Base-by-base conservation (phyloP, 495 filamentous ascomycete species). In the Chaetomium tenue region DNA sequence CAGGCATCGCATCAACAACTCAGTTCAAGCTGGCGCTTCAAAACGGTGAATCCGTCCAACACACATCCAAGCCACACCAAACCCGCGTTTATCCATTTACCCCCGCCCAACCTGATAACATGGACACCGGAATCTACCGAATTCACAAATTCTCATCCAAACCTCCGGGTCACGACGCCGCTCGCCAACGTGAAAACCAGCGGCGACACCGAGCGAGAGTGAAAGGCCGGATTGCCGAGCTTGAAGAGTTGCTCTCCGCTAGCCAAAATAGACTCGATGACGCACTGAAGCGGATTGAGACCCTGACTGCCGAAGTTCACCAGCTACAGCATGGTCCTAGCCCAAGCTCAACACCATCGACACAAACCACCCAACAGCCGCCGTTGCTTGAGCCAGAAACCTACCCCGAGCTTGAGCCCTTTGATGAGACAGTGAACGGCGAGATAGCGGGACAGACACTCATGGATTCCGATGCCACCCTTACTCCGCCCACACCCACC, bases 171-270 rank as follows among this genome's bases (percentile, higher is more conserved):
- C 61, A 68, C 25, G 64, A 74, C 16, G 71, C 71, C 12, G 71
- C 71, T 3, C 65, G 71, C 0, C 59, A 67, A 22, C 67, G 70
- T 0, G 71, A 72, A 44, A 75, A 75, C 60, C 73, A 75, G 58
- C 71, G 73, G 23, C 69, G 73, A 12, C 73, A 75, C 52, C 71
- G 73, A 4, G 71, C 71, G 15, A 65, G 70, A 44, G 71, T 73
- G 22, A 75, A 75, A 56, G 53, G 59, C 30, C 60, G 54, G 1
- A 68, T 73, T 13, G 33, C 55, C 18, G 69, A 72, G 25, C 70
- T 75, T 3, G 71, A 75, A 51, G 22, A 44, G 1, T 30, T 64
- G 2, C 64, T 75, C 1, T 54, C 46, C 9, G 51, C 18, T 6
- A 65, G 71, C 0, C 61, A 68, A 48, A 53, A 7, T 16, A 54